Conservation (phyloP, 2,329 filamentous ascomycete genomes). For the Verticillium dahliae region DNA sequence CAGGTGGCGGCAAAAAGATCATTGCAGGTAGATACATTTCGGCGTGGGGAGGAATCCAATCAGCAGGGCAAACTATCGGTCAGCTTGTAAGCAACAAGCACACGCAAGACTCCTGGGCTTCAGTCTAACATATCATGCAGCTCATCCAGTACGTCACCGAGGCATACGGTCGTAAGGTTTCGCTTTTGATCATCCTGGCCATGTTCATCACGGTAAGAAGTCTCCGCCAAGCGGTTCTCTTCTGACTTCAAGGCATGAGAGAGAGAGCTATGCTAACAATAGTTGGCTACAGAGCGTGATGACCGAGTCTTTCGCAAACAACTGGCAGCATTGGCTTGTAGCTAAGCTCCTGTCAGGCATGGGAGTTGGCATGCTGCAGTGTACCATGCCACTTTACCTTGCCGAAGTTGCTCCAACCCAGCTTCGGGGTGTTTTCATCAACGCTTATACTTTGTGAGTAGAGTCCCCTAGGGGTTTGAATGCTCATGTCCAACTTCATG, state of each 20-base stretch:
- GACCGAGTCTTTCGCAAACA: conserved; percentile 24
- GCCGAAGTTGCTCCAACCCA: conserved; percentile 31
- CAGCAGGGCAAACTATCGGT: conserved; percentile 28
- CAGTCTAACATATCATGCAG: conserved; percentile 15
- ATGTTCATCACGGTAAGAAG: conserved; percentile 19
- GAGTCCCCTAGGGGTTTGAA: background rate
- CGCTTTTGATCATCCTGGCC: conserved; percentile 26
- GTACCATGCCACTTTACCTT: conserved; percentile 30
- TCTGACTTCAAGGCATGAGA: no score
- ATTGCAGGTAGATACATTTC: conserved; percentile 27
- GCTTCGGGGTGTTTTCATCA: conserved; percentile 28
- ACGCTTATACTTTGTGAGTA: conserved; percentile 28
- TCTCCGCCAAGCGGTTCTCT: background rate
- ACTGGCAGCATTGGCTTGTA: conserved; percentile 31
- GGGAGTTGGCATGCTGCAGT: conserved; percentile 32
- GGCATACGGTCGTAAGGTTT: conserved; percentile 25
- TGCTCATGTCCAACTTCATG: background rate
- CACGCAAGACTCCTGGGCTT: background rate
- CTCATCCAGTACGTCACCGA: conserved; percentile 24
- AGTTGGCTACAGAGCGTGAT: conserved; percentile 14
- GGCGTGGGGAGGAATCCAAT: conserved; percentile 31
- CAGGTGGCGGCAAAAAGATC: conserved; percentile 19
- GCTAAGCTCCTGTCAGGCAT: conserved; percentile 22
- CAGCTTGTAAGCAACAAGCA: conserved; percentile 21
- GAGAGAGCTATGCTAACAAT: conserved; percentile 10